Evolutionary conservation across 352 stramenopile genomes (phyloP), one percentile per base, ranked within the genome.

Genomic region (Phytophthora brassicae): DNA sequence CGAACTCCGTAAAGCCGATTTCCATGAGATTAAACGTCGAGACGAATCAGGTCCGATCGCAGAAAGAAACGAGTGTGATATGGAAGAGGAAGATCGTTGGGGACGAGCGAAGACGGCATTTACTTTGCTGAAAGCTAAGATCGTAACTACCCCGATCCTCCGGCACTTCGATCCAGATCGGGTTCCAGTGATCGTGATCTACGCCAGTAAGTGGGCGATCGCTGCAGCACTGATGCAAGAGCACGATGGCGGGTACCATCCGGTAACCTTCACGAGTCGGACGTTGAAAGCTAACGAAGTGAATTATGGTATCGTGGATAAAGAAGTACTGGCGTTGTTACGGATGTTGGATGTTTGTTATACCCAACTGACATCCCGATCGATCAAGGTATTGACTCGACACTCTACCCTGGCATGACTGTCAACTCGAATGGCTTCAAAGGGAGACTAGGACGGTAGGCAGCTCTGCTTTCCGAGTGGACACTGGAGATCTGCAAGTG

Each of bases 401-500:
- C 12, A 60, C 19, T 39, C 52, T 1, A 39, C 52, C 3, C 8
- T 52, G 17, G 52, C 29, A 0, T 60, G 31, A 42, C 20, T 52
- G 6, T 52, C 0, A 2, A 24, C 0, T 60, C 41, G 0, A 16
- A n/a, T 0, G 52, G 52, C 5, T 17, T 52, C 2, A 4, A 53
- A 24, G 52, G 42, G 17, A 8, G 52, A 14, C 17, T 59, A 3
- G 24, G 39, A n/a, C 19, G 9, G 12, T 56, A 35, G 55, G 33
- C 45, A 11, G 55, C 24, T 1, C 6, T 63, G 0, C 19, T 46
- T 6, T 56, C 24, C 1, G 0, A 6, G 1, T 63, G 56, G 45
- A 56, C 46, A 7, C 13, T 63, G n/a, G 45, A 51, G 19, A 51
- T 63, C n/a, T 11, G 19, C 19, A 56, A 56, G 38, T 63, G 45